phyloP scores from a whole-genome alignment of 441 rosid genomes.

The Adansonia rubrostipa region DNA sequence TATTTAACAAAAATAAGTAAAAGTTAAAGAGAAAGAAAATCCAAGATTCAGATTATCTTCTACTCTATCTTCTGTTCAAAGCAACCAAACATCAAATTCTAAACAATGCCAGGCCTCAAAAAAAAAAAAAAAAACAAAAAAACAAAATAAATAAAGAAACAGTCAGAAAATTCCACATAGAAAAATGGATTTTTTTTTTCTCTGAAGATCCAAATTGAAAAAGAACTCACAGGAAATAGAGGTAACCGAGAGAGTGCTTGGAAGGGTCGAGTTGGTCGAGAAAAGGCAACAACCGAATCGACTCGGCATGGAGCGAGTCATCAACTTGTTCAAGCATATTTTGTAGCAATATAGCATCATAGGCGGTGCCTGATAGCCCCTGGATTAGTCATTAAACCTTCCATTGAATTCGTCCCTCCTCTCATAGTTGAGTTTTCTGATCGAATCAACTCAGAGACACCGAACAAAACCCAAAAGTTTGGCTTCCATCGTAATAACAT shows the following conservation, averaged over 20 bases:
- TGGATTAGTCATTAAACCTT: constrained; percentile 72
- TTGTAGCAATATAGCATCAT: constrained; percentile 63
- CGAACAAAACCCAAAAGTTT: neutral
- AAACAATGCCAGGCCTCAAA: neutral
- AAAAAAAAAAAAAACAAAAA: neutral
- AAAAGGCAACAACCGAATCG: constrained; percentile 50
- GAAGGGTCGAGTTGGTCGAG: constrained; percentile 88
- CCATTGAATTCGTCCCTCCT: constrained; percentile 50
- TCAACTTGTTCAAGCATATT: constrained; percentile 61
- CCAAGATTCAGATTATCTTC: no score
- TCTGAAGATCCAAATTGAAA: neutral
- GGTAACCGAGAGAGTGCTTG: constrained; percentile 86
- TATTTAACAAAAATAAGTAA: no score
- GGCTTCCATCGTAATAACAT: neutral
- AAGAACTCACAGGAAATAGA: constrained; percentile 68
- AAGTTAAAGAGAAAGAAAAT: no score
- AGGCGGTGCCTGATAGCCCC: constrained; percentile 62
- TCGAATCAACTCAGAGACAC: neutral
- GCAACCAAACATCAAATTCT: neutral
- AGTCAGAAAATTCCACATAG: no score
- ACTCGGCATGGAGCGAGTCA: constrained; percentile 61
- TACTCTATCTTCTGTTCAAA: neutral
- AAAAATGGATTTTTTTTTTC: neutral
- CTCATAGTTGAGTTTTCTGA: constrained; percentile 7
- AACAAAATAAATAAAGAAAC: neutral